Conservation (phyloP, 768 basidiomycete genomes). For the Gloeostereum incarnatum region DNA sequence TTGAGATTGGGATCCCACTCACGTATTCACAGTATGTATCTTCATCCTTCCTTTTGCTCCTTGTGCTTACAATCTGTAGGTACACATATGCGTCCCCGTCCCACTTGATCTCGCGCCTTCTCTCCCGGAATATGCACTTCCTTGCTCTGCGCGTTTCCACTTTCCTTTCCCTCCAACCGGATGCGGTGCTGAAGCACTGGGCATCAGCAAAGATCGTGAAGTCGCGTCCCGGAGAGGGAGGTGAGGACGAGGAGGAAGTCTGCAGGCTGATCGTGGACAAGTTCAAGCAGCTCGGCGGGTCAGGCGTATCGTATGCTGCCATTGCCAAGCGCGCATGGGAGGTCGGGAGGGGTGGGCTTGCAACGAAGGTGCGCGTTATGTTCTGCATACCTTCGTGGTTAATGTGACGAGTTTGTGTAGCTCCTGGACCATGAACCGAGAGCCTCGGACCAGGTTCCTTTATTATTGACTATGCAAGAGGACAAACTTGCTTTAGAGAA, state of each 20-base stretch:
- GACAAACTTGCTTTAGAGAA: constrained; percentile 81
- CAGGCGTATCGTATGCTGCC: constrained; percentile 85
- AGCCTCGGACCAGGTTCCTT: constrained; percentile 87
- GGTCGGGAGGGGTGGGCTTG: constrained; percentile 68
- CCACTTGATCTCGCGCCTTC: constrained; percentile 74
- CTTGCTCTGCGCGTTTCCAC: constrained; percentile 87
- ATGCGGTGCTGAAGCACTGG: constrained; percentile 91
- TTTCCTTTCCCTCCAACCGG: constrained; percentile 75
- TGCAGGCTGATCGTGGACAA: constrained; percentile 84
- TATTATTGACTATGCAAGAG: constrained; percentile 92
- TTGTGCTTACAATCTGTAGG: constrained; percentile 28
- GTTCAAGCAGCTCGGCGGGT: constrained; percentile 72
- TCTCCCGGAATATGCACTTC: constrained; percentile 82
- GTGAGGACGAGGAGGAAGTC: constrained; percentile 60
- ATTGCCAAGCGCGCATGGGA: constrained; percentile 94
- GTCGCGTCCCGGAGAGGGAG: constrained; percentile 50
- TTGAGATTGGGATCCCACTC: constrained; percentile 88
- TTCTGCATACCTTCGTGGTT: constrained; percentile 1
- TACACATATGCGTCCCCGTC: constrained; percentile 76
- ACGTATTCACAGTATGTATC: constrained; percentile 77
- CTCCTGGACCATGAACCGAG: constrained; percentile 85
- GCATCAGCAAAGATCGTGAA: constrained; percentile 84
- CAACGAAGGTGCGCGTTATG: constrained; percentile 59
- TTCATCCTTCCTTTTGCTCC: not conserved
- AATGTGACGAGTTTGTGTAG: constrained; percentile 26